Conservation (phyloP, 352 stramenopile genomes). For the Globisporangium abappressorium region DNA sequence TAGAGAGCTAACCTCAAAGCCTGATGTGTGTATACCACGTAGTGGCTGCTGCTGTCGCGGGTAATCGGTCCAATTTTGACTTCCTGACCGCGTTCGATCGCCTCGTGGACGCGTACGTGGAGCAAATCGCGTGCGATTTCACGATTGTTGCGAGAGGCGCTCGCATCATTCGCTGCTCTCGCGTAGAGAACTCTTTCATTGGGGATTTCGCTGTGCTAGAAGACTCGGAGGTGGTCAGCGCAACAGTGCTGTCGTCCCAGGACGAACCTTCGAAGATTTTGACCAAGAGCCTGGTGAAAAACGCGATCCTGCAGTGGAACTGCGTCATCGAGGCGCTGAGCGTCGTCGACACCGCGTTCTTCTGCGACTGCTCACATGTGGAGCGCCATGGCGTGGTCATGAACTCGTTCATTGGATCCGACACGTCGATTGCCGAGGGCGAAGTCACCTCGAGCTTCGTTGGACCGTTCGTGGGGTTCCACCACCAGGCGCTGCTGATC, state of each 20-base stretch:
- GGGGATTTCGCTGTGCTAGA: slow-evolving; percentile 52
- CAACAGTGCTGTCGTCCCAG: slow-evolving; percentile 64
- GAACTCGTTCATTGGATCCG: slow-evolving; percentile 83
- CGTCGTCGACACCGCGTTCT: slow-evolving; percentile 60
- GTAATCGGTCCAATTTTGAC: slow-evolving; percentile 31
- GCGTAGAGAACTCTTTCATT: slow-evolving; percentile 67
- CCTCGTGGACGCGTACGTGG: slow-evolving; percentile 55
- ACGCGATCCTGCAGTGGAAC: slow-evolving; percentile 74
- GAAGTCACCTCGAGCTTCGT: slow-evolving; percentile 91
- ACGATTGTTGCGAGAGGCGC: slow-evolving; percentile 52
- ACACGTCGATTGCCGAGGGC: slow-evolving; percentile 84
- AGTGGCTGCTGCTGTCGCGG: slow-evolving; percentile 43
- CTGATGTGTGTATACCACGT: not conserved
- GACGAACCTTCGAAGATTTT: slow-evolving; percentile 41
- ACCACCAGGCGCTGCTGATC: slow-evolving; percentile 93
- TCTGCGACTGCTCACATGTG: slow-evolving; percentile 78
- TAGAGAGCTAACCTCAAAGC: not conserved
- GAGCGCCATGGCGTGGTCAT: slow-evolving; percentile 83
- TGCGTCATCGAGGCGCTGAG: slow-evolving; percentile 60
- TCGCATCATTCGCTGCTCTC: slow-evolving; percentile 55
- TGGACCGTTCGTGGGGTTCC: slow-evolving; percentile 93
- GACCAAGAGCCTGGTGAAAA: slow-evolving; percentile 59
- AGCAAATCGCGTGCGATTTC: slow-evolving; percentile 36
- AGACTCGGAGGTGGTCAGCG: slow-evolving; percentile 53
- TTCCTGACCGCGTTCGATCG: slow-evolving; percentile 47